A percentile compares a stretch with the other conserved stretches of the same genome.
Conservation (phyloP, 257 asterid species). For the Fraxinus cuspidata region DNA sequence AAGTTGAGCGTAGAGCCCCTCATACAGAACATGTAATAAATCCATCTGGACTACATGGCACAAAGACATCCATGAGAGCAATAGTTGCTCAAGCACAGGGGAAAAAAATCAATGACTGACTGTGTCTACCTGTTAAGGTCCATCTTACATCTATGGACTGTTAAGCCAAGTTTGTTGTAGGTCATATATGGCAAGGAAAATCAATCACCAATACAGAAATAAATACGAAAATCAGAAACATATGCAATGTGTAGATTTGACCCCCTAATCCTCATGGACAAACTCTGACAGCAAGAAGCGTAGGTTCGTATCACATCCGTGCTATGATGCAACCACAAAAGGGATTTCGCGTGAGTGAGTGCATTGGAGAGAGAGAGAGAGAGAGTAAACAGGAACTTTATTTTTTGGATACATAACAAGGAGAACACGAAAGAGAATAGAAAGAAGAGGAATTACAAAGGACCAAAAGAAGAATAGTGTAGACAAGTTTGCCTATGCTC, state of each 20-base stretch:
- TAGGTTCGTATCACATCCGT: not conserved
- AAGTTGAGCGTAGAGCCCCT: constrained; percentile 9
- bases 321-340: not conserved
- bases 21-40: not conserved
- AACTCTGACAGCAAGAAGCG: not conserved
- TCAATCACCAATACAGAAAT: not conserved
- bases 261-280: not conserved
- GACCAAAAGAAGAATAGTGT: not conserved
- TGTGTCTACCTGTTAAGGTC: not conserved
- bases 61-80: not conserved
- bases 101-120: not conserved
- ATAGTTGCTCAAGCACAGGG: not conserved
- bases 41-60: not conserved
- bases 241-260: not conserved
- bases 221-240: not conserved
- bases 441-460: not conserved
- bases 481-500: not conserved
- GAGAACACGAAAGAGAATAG: not conserved
- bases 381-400: not conserved
- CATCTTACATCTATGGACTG: not conserved
- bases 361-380: not conserved
- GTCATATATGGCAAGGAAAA: not conserved
- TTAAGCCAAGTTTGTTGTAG: not conserved
- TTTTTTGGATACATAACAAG: not conserved
- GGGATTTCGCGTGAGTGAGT: not conserved